Percentiles rank a stretch among this genome's conserved stretches.
phyloP scores from a whole-genome alignment of 78 protist genomes.

The Monocercomonoides exilis region DNA sequence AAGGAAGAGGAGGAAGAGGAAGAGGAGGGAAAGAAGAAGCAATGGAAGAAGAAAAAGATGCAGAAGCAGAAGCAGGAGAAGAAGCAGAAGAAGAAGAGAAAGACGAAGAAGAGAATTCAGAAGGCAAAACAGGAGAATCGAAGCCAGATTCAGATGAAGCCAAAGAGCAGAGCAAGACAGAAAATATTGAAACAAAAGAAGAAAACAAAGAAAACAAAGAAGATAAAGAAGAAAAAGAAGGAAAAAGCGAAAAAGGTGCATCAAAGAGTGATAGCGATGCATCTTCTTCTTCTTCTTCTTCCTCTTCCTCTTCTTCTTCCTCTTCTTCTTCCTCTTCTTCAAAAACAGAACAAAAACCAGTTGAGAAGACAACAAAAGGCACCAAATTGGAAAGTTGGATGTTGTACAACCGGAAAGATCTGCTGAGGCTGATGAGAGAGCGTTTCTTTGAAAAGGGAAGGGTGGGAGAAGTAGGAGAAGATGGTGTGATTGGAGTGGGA shows the following conservation, averaged over 20 bases:
- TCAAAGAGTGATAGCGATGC: too few species aligned
- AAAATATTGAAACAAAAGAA: too few species aligned
- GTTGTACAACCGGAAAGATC: too few species aligned
- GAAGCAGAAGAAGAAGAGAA: constrained; percentile 1
- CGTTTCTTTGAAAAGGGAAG: neutral
- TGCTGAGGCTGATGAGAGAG: too few species aligned
- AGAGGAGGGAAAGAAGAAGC: neutral
- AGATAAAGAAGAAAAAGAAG: too few species aligned
- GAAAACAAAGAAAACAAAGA: too few species aligned
- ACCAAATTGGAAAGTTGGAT: too few species aligned
- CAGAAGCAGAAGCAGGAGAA: neutral
- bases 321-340: too few species aligned
- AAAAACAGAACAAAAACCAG: too few species aligned
- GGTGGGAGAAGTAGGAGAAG: neutral
- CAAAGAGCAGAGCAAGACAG: neutral
- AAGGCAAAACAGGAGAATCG: neutral
- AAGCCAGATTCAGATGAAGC: neutral
- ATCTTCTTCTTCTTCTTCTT: too few species aligned
- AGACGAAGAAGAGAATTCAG: constrained; percentile 7
- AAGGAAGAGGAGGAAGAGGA: neutral
- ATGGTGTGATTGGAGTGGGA: neutral
- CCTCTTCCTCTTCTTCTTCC: too few species aligned
- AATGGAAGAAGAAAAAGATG: neutral
- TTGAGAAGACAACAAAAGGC: too few species aligned
- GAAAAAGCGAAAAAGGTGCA: neutral